Evolutionary conservation across 768 basidiomycete genomes (phyloP).

Genomic region (Tulasnella calospora): DNA sequence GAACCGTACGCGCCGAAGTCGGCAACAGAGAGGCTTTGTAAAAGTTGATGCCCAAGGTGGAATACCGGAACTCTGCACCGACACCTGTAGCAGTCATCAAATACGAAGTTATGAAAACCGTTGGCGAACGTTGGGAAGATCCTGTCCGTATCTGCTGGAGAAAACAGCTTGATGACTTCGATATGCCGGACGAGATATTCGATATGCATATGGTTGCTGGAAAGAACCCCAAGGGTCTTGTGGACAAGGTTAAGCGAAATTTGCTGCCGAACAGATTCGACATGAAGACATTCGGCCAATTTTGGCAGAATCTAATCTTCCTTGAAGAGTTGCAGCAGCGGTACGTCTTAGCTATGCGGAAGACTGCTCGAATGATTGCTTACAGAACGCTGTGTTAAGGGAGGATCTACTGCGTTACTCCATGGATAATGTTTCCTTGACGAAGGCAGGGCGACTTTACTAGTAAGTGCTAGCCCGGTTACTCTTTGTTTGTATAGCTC

Average conservation of each 20-base stretch:
- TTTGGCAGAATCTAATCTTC: background rate
- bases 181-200: background rate
- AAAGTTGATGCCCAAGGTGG: background rate
- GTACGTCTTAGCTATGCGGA: background rate
- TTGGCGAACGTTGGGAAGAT: background rate
- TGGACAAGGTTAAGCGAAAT: background rate
- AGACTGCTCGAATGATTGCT: background rate
- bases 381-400: background rate
- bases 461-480: background rate
- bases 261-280: background rate
- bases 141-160: background rate
- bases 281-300: background rate
- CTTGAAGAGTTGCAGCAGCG: background rate
- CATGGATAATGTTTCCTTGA: background rate
- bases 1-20: background rate
- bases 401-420: background rate
- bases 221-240: background rate
- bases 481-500: constrained; percentile 34
- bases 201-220: background rate
- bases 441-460: background rate
- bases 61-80: no score
- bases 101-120: background rate
- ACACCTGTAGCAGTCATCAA: background rate
- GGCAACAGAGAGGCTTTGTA: background rate
- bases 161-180: background rate